Evolutionary conservation across 495 filamentous ascomycete genomes (phyloP).

Genomic region (Penicillium macrosclerotiorum): DNA sequence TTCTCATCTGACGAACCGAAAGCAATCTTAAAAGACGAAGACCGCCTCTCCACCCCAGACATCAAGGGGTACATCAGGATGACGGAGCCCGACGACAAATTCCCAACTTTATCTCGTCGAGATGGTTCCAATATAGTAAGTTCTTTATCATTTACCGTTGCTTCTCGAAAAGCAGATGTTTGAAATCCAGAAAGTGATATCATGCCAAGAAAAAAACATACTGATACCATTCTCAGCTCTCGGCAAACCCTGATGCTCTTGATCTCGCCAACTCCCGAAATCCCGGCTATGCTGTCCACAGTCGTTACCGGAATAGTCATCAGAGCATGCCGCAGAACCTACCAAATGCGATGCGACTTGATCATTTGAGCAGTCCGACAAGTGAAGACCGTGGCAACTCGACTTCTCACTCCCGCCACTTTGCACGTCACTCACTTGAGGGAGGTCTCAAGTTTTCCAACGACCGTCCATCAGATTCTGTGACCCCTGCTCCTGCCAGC

Average conservation of each 20-base stretch:
- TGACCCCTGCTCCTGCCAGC: conserved; percentile 25
- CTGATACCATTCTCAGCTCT: conserved; percentile 55
- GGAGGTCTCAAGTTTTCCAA: conserved; percentile 34
- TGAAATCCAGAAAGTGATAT: no score
- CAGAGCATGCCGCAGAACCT: conserved; percentile 73
- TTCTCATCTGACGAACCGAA: conserved; percentile 79
- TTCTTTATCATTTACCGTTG: conserved; percentile 4
- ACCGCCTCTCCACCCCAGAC: conserved; percentile 56
- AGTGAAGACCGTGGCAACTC: conserved; percentile 18
- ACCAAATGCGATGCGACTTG: conserved; percentile 36
- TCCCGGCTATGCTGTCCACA: conserved; percentile 66
- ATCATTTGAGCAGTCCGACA: conserved; percentile 25
- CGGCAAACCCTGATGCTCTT: conserved; percentile 75
- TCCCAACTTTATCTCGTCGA: conserved; percentile 75
- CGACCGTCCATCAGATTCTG: conserved; percentile 27
- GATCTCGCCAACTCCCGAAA: conserved; percentile 75
- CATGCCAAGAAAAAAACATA: no score
- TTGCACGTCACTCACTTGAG: conserved; percentile 57
- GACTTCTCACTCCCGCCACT: conserved; percentile 33
- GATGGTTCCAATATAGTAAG: conserved; percentile 69
- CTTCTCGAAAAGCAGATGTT: background rate
- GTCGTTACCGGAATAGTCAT: conserved; percentile 74
- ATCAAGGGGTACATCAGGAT: conserved; percentile 69
- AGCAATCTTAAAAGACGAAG: conserved; percentile 43
- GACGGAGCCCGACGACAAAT: conserved; percentile 75